Percentiles rank a stretch among this genome's conserved stretches.
phyloP scores from a whole-genome alignment of 2,329 filamentous ascomycete species.

The Neobulgaria alba region DNA sequence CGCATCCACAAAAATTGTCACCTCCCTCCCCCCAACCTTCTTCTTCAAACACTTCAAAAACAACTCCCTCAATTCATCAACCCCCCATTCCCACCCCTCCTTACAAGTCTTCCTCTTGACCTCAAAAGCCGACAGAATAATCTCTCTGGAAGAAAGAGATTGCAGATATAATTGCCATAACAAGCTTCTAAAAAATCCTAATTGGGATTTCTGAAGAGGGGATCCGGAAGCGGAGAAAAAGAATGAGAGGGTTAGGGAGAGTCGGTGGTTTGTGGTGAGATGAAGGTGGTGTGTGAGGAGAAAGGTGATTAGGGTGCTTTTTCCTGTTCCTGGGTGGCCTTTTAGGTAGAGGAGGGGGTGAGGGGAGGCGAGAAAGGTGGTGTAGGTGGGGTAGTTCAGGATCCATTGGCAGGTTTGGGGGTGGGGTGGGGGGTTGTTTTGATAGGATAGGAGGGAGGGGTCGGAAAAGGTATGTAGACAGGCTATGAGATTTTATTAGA shows the following conservation, averaged over 20 bases:
- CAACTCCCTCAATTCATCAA: slow-evolving; percentile 4
- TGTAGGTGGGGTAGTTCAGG: not conserved
- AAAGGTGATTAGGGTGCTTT: slow-evolving; percentile 31
- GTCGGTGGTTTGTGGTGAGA: not conserved
- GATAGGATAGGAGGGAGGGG: not conserved
- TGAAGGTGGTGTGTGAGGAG: slow-evolving; percentile 27
- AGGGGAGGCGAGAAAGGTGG: slow-evolving; percentile 10
- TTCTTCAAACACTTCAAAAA: slow-evolving; percentile 1
- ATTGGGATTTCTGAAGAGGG: slow-evolving; percentile 26
- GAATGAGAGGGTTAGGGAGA: slow-evolving; percentile 26
- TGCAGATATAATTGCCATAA: slow-evolving; percentile 22
- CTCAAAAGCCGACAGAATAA: not conserved
- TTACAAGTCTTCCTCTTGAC: slow-evolving; percentile 3
- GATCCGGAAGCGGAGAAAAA: slow-evolving; percentile 32
- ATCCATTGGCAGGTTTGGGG: not conserved
- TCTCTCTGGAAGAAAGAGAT: not conserved
- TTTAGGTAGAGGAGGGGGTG: slow-evolving; percentile 9
- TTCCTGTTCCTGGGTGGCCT: slow-evolving; percentile 1
- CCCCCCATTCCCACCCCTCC: slow-evolving; percentile 10
- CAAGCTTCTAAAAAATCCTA: slow-evolving; percentile 31
- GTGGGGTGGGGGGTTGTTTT: too few relatives aligned
- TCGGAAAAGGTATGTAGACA: slow-evolving; percentile 7
- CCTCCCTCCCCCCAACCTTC: not conserved
- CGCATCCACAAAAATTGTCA: slow-evolving; percentile 20
- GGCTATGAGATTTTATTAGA: too few relatives aligned